Percentiles rank a stretch among this genome's conserved stretches.
phyloP scores from a whole-genome alignment of 2,329 filamentous ascomycete genomes.

The Aspergillus hortae region DNA sequence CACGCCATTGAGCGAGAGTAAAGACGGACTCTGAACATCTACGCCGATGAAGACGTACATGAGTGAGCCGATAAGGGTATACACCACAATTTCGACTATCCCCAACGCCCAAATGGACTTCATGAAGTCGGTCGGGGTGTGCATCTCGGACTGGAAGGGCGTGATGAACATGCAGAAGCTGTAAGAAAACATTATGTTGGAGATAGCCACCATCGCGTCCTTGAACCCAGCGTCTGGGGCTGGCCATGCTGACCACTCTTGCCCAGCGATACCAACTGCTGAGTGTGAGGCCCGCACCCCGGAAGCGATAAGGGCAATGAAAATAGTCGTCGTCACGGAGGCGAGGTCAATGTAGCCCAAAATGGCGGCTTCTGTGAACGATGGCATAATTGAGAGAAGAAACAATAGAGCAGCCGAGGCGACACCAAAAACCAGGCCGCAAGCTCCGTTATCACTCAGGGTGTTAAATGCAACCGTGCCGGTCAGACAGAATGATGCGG shows the following conservation, averaged over 20 bases:
- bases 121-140: constrained; percentile 6
- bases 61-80: constrained; percentile 10
- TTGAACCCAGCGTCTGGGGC: constrained; percentile 18
- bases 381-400: constrained; percentile 28
- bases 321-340: constrained; percentile 29
- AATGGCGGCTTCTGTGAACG: constrained; percentile 31
- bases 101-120: constrained; percentile 10
- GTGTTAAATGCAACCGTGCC: constrained; percentile 44
- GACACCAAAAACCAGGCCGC: constrained; percentile 36
- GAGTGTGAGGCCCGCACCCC: constrained; percentile 14
- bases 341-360: constrained; percentile 32
- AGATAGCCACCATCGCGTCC: constrained; percentile 23
- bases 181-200: constrained; percentile 33
- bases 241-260: constrained; percentile 16
- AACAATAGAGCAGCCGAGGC: constrained; percentile 37
- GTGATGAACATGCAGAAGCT: constrained; percentile 29
- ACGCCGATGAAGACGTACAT: constrained; percentile 27
- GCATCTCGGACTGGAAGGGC: constrained; percentile 12
- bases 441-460: constrained; percentile 37
- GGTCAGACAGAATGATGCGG: constrained; percentile 44
- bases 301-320: constrained; percentile 30
- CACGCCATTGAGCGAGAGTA: constrained; percentile 20
- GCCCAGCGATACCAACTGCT: neutral
- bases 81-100: constrained; percentile 6
- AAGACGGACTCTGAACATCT: constrained; percentile 24